These are phyloP conservation scores for Teratosphaeria viscida DNA, from an alignment of 2,329 filamentous ascomycete species.

Conservation along the genomic window DNA sequence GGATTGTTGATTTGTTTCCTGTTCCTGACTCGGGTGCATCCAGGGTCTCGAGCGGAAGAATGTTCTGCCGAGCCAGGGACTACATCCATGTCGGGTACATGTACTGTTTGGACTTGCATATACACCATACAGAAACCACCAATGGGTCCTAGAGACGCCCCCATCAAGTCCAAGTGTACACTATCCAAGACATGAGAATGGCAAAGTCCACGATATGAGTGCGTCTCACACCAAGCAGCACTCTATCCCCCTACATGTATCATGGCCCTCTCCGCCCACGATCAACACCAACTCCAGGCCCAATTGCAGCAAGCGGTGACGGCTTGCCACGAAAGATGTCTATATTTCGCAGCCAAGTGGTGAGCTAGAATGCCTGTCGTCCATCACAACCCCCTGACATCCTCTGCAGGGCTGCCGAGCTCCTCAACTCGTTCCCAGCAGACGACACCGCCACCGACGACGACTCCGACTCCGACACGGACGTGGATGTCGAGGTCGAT, in stretches of 20 bases:
- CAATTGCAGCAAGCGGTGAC: constrained; percentile 76
- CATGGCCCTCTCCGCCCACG: constrained; percentile 30
- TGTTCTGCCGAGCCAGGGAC: background rate
- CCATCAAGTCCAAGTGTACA: background rate
- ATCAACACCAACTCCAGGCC: constrained; percentile 52
- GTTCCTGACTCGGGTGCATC: background rate
- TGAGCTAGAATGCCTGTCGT: constrained; percentile 27
- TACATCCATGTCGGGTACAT: background rate
- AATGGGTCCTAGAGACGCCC: background rate
- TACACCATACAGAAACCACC: background rate
- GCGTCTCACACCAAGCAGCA: background rate
- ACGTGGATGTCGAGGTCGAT: constrained; percentile 21
- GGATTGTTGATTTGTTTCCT: background rate
- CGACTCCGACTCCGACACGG: constrained; percentile 38
- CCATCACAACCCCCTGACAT: constrained; percentile 3
- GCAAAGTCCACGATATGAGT: background rate
- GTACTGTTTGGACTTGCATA: background rate
- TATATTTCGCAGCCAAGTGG: constrained; percentile 97
- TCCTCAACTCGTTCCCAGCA: constrained; percentile 68
- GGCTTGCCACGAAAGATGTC: constrained; percentile 85
- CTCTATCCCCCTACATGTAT: background rate
- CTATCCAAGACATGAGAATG: background rate
- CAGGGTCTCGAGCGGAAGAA: background rate
- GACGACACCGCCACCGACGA: constrained; percentile 33
- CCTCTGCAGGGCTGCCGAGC: constrained; percentile 71